phyloP scores from a whole-genome alignment of 306 rosid species.

The Aeschynomene evenia region DNA sequence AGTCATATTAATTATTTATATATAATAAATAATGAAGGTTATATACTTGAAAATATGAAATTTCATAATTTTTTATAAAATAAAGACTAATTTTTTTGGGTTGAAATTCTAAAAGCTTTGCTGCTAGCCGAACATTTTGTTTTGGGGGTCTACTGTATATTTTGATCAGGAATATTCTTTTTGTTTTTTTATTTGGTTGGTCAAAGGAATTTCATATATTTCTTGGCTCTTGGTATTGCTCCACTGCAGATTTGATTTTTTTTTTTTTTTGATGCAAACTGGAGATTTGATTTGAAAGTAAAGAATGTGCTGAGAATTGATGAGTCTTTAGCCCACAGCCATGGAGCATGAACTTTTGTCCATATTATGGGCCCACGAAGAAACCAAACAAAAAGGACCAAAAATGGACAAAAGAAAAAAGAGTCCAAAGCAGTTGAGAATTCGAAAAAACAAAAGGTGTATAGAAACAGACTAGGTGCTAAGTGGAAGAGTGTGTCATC shows the following conservation, averaged over 20 bases:
- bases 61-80: too few species aligned
- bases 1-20: too few species aligned
- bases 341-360: not conserved
- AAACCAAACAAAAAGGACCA: too few species aligned
- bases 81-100: too few species aligned
- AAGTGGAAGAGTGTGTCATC: too few species aligned
- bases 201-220: too few species aligned
- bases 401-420: not conserved
- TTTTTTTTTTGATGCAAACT: too few species aligned
- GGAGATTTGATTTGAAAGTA: not conserved
- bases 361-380: not conserved
- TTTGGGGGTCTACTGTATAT: constrained; percentile 6
- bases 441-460: not conserved
- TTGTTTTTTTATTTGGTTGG: too few species aligned
- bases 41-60: too few species aligned
- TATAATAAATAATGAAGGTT: too few species aligned
- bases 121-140: not conserved
- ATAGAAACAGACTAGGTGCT: too few species aligned
- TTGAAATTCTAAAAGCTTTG: not conserved
- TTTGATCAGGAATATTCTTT: not conserved
- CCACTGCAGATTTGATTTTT: not conserved
- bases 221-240: not conserved
- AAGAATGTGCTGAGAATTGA: constrained; percentile 18
- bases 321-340: constrained; percentile 30
- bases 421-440: not conserved